Evolutionary conservation across 306 rosid genomes (phyloP).

Genomic region (Rosa multiflora): DNA sequence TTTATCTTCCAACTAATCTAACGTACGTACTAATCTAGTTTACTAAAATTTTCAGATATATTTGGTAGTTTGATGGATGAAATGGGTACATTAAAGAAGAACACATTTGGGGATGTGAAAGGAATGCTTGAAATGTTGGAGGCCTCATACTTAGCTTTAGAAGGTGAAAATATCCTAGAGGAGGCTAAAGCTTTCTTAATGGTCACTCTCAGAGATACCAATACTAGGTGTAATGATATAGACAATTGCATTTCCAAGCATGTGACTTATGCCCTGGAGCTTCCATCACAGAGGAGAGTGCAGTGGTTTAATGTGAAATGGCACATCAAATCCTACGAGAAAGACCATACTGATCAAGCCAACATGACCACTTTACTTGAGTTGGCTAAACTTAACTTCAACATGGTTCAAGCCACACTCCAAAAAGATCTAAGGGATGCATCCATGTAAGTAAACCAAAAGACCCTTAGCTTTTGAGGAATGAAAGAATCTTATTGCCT

Average conservation of each 20-base stretch:
- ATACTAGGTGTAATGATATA: neutral
- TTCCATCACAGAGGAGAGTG: constrained; percentile 60
- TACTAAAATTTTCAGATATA: constrained; percentile 26
- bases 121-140: constrained; percentile 30
- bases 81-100: constrained; percentile 1
- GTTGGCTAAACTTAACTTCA: constrained; percentile 50
- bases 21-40: neutral
- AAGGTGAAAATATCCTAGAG: constrained; percentile 40
- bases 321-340: constrained; percentile 33
- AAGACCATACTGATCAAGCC: neutral
- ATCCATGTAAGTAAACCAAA: constrained; percentile 34
- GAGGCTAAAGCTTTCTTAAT: constrained; percentile 17
- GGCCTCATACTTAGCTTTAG: constrained; percentile 45
- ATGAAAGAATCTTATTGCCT: neutral
- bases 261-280: constrained; percentile 45
- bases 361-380: constrained; percentile 28
- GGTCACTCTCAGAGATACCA: constrained; percentile 22
- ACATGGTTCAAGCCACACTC: constrained; percentile 41
- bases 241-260: neutral
- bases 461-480: neutral
- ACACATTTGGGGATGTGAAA: neutral
- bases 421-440: constrained; percentile 50
- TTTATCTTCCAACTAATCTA: neutral
- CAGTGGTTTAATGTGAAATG: constrained; percentile 62
- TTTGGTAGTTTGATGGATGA: constrained; percentile 28